Conservation (phyloP, 2,329 filamentous ascomycete species). For the Apiospora kogelbergensis region DNA sequence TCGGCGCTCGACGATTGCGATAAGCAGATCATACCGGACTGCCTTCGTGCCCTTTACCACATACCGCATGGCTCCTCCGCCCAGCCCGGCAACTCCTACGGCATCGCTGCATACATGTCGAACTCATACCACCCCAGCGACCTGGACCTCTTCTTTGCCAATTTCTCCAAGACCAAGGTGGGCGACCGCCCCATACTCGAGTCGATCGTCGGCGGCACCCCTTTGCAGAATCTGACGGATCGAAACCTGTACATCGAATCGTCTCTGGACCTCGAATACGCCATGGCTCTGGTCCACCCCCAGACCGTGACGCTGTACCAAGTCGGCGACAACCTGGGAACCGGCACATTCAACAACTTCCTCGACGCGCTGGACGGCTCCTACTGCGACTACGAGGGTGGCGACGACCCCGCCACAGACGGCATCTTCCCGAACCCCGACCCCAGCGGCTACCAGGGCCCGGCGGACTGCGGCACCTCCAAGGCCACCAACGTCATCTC, state of each 20-base stretch:
- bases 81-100: conserved; percentile 22
- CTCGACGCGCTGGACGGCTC: conserved; percentile 44
- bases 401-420: conserved; percentile 38
- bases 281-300: conserved; percentile 39
- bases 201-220: conserved; percentile 25
- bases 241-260: conserved; percentile 36
- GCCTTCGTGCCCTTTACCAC: background rate
- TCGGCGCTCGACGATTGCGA: conserved; percentile 43
- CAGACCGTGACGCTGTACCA: conserved; percentile 29
- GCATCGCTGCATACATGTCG: conserved; percentile 25
- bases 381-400: conserved; percentile 45
- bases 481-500: conserved; percentile 49
- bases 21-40: conserved; percentile 48
- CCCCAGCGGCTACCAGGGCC: conserved; percentile 41
- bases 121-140: conserved; percentile 32
- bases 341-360: conserved; percentile 37
- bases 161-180: conserved; percentile 21
- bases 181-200: conserved; percentile 25
- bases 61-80: conserved; percentile 20
- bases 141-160: conserved; percentile 28
- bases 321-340: conserved; percentile 8
- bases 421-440: conserved; percentile 43
- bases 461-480: conserved; percentile 15
- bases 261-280: conserved; percentile 28
- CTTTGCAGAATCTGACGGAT: conserved; percentile 14